phyloP scores from a whole-genome alignment of 148 eudicot genomes.

The Vaccinium darrowii region DNA sequence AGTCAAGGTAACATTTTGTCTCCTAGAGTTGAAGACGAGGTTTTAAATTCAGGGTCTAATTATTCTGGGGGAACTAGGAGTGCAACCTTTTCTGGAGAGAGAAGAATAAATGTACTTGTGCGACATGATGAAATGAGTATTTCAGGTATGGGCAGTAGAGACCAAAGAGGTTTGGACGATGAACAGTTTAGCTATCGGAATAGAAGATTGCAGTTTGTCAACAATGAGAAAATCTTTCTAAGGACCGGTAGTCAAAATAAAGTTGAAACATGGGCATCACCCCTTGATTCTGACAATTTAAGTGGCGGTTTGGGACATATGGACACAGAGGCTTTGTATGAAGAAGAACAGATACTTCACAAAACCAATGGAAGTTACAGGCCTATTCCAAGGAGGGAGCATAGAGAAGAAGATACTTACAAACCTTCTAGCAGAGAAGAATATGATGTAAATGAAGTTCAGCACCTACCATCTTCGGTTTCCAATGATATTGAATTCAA shows the following conservation, averaged over 20 bases:
- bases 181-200: slow-evolving; percentile 28
- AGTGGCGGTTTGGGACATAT: slow-evolving; percentile 30
- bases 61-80: slow-evolving; percentile 12
- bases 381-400: slow-evolving; percentile 24
- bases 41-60: slow-evolving; percentile 17
- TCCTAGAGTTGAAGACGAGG: slow-evolving; percentile 29
- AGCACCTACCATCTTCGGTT: slow-evolving; percentile 47
- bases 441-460: slow-evolving; percentile 30
- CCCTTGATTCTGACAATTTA: slow-evolving; percentile 33
- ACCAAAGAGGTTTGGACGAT: slow-evolving; percentile 27
- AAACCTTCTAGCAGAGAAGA: slow-evolving; percentile 21
- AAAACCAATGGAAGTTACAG: slow-evolving; percentile 30
- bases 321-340: slow-evolving; percentile 27
- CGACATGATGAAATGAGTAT: slow-evolving; percentile 25
- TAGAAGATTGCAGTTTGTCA: slow-evolving; percentile 25
- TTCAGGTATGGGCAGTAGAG: slow-evolving; percentile 23
- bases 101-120: slow-evolving; percentile 26
- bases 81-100: slow-evolving; percentile 18
- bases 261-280: slow-evolving; percentile 32
- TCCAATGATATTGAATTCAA: slow-evolving; percentile 64
- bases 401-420: slow-evolving; percentile 29
- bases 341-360: slow-evolving; percentile 27
- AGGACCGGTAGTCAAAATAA: slow-evolving; percentile 35
- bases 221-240: slow-evolving; percentile 28
- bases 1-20: slow-evolving; percentile 24